These are phyloP conservation scores for Telfairia occidentalis DNA, from an alignment of 331 rosid species.

Conservation along the genomic window DNA sequence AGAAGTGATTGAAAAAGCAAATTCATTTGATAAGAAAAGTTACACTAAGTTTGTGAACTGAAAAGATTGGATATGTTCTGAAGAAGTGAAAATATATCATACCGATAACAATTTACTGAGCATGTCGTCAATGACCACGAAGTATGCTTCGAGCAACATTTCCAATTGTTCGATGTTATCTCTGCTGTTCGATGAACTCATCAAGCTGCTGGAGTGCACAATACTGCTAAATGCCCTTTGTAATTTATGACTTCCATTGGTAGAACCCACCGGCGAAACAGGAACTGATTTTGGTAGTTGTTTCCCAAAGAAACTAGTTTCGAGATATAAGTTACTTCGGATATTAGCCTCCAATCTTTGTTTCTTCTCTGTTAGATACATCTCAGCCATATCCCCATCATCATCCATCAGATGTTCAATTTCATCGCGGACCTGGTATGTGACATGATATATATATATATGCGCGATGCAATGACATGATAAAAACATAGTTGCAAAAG, in stretches of 20 bases:
- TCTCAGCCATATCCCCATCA: constrained; percentile 47
- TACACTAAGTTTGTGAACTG: not conserved
- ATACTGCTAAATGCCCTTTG: constrained; percentile 71
- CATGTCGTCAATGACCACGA: constrained; percentile 33
- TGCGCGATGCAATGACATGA: constrained; percentile 2
- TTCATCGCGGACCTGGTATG: constrained; percentile 34
- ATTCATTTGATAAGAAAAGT: not conserved
- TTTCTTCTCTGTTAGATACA: constrained; percentile 41
- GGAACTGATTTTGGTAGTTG: constrained; percentile 60
- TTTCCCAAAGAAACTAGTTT: constrained; percentile 17
- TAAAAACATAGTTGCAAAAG: not conserved
- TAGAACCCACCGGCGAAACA: constrained; percentile 58
- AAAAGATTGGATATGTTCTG: not conserved
- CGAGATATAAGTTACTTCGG: constrained; percentile 35
- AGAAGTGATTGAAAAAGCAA: not conserved
- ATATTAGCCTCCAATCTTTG: constrained; percentile 26
- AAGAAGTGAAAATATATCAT: constrained; percentile 21
- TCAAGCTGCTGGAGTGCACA: constrained; percentile 47
- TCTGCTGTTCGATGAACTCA: constrained; percentile 37
- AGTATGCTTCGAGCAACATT: constrained; percentile 45
- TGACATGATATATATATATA: constrained; percentile 11
- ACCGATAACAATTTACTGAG: constrained; percentile 38
- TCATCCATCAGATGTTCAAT: constrained; percentile 44
- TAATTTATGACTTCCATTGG: constrained; percentile 37
- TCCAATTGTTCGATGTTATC: constrained; percentile 37